Conservation (phyloP, 805 yeast genomes). For the Diddensiella transvaalensis region DNA sequence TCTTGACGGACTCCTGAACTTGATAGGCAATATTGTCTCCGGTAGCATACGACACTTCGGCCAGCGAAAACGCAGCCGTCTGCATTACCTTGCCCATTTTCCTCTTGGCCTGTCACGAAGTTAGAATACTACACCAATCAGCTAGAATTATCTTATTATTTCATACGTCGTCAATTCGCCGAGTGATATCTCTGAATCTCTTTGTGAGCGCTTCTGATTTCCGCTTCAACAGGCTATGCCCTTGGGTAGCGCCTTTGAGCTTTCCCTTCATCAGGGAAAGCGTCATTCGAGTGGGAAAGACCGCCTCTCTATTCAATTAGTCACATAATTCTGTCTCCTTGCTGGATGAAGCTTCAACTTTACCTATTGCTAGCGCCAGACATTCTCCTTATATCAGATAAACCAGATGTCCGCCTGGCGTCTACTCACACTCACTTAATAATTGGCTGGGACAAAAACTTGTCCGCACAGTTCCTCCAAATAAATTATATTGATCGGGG, state of each 20-base stretch:
- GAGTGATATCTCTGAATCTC: conserved; percentile 93
- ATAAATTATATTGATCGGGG: too few relatives aligned
- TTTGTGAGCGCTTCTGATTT: conserved; percentile 96
- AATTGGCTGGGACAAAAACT: too few relatives aligned
- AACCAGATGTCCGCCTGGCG: too few relatives aligned
- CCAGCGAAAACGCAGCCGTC: conserved; percentile 94
- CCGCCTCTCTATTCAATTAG: conserved; percentile 68
- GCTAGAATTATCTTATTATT: not conserved
- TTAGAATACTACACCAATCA: not conserved
- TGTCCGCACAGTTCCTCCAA: too few relatives aligned
- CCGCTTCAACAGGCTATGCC: conserved; percentile 88
- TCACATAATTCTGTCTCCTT: too few relatives aligned
- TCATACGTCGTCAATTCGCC: conserved; percentile 75
- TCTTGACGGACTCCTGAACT: conserved; percentile 87
- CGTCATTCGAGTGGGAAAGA: conserved; percentile 97
- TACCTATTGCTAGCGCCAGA: conserved; percentile 61
- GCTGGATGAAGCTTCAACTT: too few relatives aligned
- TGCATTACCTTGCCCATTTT: conserved; percentile 99
- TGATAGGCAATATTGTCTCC: conserved; percentile 95
- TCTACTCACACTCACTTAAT: too few relatives aligned
- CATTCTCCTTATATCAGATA: conserved; percentile 39
- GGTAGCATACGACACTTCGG: conserved; percentile 96
- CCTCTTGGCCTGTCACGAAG: conserved; percentile 56
- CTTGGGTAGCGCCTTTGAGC: conserved; percentile 95
- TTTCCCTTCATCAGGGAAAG: conserved; percentile 91